A percentile compares a stretch with the other conserved stretches of the same genome.
These are phyloP conservation scores for Fagus sylvatica DNA, from an alignment of 306 rosid species.

Conservation along the genomic window DNA sequence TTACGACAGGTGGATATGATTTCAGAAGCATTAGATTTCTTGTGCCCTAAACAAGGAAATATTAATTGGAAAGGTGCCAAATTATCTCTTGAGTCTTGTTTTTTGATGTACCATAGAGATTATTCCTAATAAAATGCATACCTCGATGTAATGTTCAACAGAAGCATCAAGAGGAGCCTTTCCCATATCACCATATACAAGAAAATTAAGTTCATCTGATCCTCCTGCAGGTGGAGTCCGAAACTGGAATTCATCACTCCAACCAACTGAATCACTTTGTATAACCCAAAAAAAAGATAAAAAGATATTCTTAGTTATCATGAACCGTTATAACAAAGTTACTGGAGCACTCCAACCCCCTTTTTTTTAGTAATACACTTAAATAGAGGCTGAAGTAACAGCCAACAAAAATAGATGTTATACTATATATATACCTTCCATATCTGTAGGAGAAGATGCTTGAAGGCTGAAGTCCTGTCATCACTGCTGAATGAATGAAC, in stretches of 20 bases:
- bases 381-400: neutral
- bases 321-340: no score
- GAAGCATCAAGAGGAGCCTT: constrained; percentile 82
- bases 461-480: constrained; percentile 76
- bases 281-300: no score
- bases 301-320: no score
- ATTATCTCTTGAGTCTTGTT: no score
- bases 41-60: no score
- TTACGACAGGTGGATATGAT: no score
- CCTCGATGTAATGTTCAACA: constrained; percentile 86
- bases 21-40: no score
- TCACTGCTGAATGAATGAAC: constrained; percentile 74
- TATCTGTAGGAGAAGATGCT: constrained; percentile 55
- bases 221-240: constrained; percentile 79
- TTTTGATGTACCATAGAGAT: no score
- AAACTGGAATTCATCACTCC: constrained; percentile 62
- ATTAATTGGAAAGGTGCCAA: no score
- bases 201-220: constrained; percentile 56
- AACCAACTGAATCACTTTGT: constrained; percentile 58
- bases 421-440: constrained; percentile 61
- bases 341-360: no score
- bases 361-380: no score
- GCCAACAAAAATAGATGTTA: neutral
- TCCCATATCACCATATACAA: constrained; percentile 88
- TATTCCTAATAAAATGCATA: constrained; percentile 8